Base-by-base conservation (phyloP, 139 green algal species). In the Auxenochlorella protothecoides region DNA sequence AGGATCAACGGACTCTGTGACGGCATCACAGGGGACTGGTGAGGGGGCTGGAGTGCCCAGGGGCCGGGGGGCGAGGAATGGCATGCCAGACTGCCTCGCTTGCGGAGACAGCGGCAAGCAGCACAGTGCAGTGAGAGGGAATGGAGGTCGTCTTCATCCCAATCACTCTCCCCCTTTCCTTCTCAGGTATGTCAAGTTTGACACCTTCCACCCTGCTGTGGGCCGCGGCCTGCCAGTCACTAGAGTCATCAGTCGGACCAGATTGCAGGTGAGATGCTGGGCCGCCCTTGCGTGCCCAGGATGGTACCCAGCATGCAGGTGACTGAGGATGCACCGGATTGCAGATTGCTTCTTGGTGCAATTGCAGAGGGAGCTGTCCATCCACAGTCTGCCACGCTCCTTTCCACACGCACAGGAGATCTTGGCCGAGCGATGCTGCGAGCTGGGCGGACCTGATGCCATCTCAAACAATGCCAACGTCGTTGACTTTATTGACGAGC, bases 171-270 rank as follows among this genome's bases (percentile, higher is more conserved):
- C 54, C 65, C 54, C 65, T 66, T 4, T 44, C 13, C 54, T 5
- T 11, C 16, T 57, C 81, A 96, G 91, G 91, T 98, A 98, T 72
- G 74, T 93, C 78, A 98, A 98, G 85, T 98, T 98, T 75, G 93
- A 98, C 83, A 98, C 93, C 3, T 97, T 90, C 84, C 90, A 94
- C 70, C 91, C 93, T 5, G 93, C 93, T 7, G 92, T 91, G 15
- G 81, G 92, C 60, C 83, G 78, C 52, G 93, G 93, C 57, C 85
- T 98, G 63, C 93, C 93, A 8, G 88, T 98, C 44, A 98, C 93
- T 0, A 88, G 92, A 6, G 93, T 98, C 53, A 96, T 98, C 79
- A 93, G 83, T 74, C 81, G 92, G 12, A 75, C 90, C n/a, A 84
- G 70, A 6, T 82, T 96, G 63, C 79, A 88, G 73, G 68, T 71